Conservation (phyloP, 805 yeast species). For the Starmerella apicola region DNA sequence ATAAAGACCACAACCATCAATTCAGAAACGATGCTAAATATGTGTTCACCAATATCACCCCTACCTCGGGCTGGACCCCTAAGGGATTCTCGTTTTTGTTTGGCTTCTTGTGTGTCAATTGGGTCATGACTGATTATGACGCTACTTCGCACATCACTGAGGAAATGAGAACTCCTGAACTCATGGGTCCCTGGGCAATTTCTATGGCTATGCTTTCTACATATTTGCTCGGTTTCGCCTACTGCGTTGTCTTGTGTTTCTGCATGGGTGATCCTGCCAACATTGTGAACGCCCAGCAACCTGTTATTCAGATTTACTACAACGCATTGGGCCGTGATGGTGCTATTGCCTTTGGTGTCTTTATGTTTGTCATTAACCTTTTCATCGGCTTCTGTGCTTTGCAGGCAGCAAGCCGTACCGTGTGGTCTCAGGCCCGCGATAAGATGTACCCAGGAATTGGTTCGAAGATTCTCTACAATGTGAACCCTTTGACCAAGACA, state of each 20-base stretch:
- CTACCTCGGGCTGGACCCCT: constrained; percentile 38
- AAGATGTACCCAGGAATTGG: constrained; percentile 47
- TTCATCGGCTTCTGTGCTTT: constrained; percentile 52
- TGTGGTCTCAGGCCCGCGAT: constrained; percentile 69
- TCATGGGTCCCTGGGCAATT: constrained; percentile 47
- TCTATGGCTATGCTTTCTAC: constrained; percentile 33
- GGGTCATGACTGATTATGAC: constrained; percentile 62
- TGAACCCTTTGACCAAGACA: constrained; percentile 41
- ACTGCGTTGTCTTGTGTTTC: constrained; percentile 25
- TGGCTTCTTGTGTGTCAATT: constrained; percentile 33
- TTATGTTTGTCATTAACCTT: constrained; percentile 49
- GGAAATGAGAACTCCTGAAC: constrained; percentile 46
- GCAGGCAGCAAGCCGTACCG: constrained; percentile 54
- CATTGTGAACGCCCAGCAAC: constrained; percentile 28
- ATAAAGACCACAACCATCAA: too few relatives aligned
- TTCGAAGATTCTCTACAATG: constrained; percentile 30
- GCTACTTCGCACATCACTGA: constrained; percentile 63
- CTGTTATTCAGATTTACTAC: constrained; percentile 51
- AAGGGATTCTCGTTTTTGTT: constrained; percentile 47
- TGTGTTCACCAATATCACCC: constrained; percentile 38
- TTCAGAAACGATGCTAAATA: constrained; percentile 34
- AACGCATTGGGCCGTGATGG: constrained; percentile 52
- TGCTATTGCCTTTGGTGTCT: constrained; percentile 50
- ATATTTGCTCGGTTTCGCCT: constrained; percentile 24
- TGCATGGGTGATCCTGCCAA: constrained; percentile 23